phyloP scores from a whole-genome alignment of 495 filamentous ascomycete species.

The Hypoxylon perforatum region DNA sequence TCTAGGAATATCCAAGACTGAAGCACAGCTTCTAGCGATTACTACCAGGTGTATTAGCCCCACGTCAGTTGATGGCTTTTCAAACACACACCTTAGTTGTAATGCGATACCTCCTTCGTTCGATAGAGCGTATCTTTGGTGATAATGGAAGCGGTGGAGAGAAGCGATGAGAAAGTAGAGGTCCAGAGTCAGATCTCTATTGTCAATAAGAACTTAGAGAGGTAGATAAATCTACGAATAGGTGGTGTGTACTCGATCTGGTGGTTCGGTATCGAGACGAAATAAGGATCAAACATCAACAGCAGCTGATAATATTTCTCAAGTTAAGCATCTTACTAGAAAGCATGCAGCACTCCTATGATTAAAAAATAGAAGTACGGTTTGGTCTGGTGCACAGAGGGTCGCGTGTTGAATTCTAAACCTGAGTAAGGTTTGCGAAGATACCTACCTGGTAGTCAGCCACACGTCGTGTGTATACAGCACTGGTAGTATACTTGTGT shows the following conservation, averaged over 20 bases:
- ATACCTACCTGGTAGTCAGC: conserved; percentile 6
- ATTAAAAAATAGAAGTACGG: background rate
- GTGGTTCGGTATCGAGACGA: background rate
- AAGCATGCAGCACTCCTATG: conserved; percentile 13
- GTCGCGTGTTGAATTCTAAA: background rate
- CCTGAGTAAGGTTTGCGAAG: background rate
- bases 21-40: background rate
- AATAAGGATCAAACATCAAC: background rate
- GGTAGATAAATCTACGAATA: too few relatives aligned
- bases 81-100: conserved; percentile 6
- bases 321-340: background rate
- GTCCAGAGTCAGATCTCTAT: too few relatives aligned
- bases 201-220: too few relatives aligned
- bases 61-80: background rate
- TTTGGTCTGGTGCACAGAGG: conserved; percentile 1
- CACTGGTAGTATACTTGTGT: too few relatives aligned
- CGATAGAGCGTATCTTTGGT: too few relatives aligned
- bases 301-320: background rate
- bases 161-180: too few relatives aligned
- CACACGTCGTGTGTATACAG: background rate
- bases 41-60: conserved; percentile 1
- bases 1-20: too few relatives aligned
- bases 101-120: too few relatives aligned
- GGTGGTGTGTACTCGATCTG: too few relatives aligned
- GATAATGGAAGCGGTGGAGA: too few relatives aligned